Evolutionary conservation across 164 flowering plant genomes (phyloP), one percentile per base, ranked within the genome.

Genomic region (Hamamelis virginiana): DNA sequence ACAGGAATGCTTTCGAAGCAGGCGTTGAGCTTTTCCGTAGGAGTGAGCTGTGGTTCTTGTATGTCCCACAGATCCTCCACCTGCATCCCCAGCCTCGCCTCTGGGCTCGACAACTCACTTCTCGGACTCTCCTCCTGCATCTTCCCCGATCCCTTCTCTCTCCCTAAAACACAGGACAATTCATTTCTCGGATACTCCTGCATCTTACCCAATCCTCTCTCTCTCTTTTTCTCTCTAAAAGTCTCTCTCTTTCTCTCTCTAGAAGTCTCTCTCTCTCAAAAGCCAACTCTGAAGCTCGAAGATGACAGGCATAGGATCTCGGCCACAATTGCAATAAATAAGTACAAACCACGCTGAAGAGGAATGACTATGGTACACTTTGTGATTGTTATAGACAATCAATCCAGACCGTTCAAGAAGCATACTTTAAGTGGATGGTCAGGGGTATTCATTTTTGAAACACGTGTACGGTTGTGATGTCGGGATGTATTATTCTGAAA

Each of bases 11-110:
- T 82, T 67, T 95, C 97, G 53, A 95, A 95, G 79, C 99, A 95
- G 48, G 99, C 94, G 53, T 95, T 95, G 68, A 95, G 95, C 81
- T 95, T 95, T 80, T 95, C 98, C 19, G 91, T 88, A 13, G 98
- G 96, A 66, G 78, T 85, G 11, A 95, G 83, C 84, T 88, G 92
- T 5, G 98, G 87, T 69, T 84, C 87, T 65, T 83, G 89, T 0
- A 82, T 72, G 48, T 91, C 97, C 99, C 99, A 92, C 10, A 95
- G 65, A 81, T 90, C 96, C 80, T 90, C 98, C 9, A 95, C 94
- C 26, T 74, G 76, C 84, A 85, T 70, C 73, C 99, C 98, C 51
- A 95, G 38, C 79, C 81, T 77, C 19, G 99, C 98, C 74, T 91
- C 99, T 45, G 97, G 99, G 55, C 96, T 88, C 71, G 77, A 71